Evolutionary conservation across 345 rosid species (phyloP).

Genomic region (Hibiscus syriacus): DNA sequence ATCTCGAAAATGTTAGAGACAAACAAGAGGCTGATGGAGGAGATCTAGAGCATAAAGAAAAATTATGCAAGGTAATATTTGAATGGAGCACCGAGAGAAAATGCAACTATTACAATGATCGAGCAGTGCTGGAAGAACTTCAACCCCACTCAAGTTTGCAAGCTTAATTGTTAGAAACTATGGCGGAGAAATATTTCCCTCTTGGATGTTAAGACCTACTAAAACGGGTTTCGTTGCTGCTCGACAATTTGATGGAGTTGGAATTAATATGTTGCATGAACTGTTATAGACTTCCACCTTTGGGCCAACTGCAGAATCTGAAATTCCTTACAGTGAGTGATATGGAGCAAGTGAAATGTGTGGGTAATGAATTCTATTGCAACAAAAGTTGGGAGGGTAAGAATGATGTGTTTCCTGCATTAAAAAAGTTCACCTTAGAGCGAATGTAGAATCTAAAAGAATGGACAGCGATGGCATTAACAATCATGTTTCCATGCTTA

Average conservation of each 20-base stretch:
- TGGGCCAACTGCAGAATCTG: too few species aligned
- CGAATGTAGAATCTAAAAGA: too few species aligned
- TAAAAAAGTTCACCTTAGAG: too few species aligned
- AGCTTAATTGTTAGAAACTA: neutral
- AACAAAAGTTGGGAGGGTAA: too few species aligned
- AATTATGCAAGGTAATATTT: neutral
- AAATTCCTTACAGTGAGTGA: too few species aligned
- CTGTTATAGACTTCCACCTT: too few species aligned
- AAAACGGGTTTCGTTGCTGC: neutral
- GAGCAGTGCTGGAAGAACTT: neutral
- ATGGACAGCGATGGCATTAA: too few species aligned
- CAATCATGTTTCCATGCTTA: too few species aligned
- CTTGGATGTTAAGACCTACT: neutral
- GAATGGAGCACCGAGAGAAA: neutral
- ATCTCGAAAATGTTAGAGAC: neutral
- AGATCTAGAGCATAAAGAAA: neutral
- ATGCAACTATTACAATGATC: neutral
- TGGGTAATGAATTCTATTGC: too few species aligned
- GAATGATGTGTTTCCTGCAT: neutral
- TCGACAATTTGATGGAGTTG: neutral
- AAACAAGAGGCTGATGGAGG: neutral
- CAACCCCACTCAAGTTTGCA: neutral
- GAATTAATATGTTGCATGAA: too few species aligned
- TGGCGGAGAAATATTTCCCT: neutral
- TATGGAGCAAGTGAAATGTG: too few species aligned